These are phyloP conservation scores for Brassica nigra DNA, from an alignment of 345 rosid genomes.

Conservation along the genomic window DNA sequence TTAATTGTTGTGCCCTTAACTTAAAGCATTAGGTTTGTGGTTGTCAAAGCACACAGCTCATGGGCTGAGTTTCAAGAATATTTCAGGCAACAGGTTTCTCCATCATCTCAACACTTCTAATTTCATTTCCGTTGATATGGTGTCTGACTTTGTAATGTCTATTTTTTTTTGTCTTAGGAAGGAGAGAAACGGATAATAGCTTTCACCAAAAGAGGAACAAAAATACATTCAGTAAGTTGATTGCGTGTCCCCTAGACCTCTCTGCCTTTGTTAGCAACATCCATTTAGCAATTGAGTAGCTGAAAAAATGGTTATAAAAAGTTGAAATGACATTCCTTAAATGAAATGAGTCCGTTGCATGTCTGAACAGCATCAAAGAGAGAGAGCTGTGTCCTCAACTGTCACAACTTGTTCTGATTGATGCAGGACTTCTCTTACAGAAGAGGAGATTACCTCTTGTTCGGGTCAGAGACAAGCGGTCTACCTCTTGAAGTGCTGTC, in stretches of 20 bases:
- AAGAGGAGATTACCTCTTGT: no score
- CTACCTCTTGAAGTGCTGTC: no score
- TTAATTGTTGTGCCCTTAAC: slow-evolving; percentile 20
- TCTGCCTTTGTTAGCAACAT: no score
- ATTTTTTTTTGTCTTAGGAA: slow-evolving; percentile 53
- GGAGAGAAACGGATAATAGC: slow-evolving; percentile 85
- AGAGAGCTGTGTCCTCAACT: slow-evolving; percentile 4
- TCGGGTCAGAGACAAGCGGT: no score
- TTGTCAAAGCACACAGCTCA: slow-evolving; percentile 73
- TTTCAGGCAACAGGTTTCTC: slow-evolving; percentile 69
- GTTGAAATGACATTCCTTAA: no score
- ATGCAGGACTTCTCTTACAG: slow-evolving; percentile 76
- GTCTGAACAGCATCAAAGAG: neutral
- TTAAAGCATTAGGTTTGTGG: slow-evolving; percentile 63
- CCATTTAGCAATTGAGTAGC: no score
- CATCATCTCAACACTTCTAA: slow-evolving; percentile 9
- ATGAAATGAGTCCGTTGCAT: no score
- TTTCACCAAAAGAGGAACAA: slow-evolving; percentile 82
- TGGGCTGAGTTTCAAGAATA: slow-evolving; percentile 79
- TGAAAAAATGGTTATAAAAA: no score
- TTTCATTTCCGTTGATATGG: neutral
- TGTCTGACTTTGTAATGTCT: neutral
- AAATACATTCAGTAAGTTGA: slow-evolving; percentile 78
- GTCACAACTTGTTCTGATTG: neutral
- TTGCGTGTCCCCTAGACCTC: slow-evolving; percentile 25